Conservation (phyloP, 768 basidiomycete species). For the Leccinellum albellum region DNA sequence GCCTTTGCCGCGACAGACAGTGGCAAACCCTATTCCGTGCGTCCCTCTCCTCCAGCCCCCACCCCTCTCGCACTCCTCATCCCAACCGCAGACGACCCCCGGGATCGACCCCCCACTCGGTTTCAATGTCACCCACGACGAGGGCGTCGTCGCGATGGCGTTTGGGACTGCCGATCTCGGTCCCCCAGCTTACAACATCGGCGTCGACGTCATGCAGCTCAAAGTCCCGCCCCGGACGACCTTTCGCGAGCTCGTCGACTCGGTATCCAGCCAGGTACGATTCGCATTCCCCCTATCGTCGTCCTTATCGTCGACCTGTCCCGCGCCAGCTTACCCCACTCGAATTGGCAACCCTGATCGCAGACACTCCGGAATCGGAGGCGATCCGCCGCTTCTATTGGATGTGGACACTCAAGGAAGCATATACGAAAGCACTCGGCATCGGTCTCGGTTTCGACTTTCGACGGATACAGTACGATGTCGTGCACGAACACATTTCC, state of each 20-base stretch:
- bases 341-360: conserved; percentile 34
- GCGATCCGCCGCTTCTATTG: conserved; percentile 66
- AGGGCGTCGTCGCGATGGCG: conserved; percentile 66
- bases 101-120: conserved; percentile 53
- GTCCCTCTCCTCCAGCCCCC: conserved; percentile 24
- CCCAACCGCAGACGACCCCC: conserved; percentile 41
- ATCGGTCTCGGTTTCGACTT: conserved; percentile 82
- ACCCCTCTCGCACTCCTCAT: conserved; percentile 2
- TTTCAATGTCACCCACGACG: conserved; percentile 84
- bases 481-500: conserved; percentile 44
- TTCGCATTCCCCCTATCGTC: not conserved
- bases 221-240: conserved; percentile 56
- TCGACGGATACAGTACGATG: conserved; percentile 68
- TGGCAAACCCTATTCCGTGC: conserved; percentile 76
- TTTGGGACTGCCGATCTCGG: conserved; percentile 44
- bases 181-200: conserved; percentile 55
- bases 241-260: conserved; percentile 57
- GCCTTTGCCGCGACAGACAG: conserved; percentile 53
- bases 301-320: not conserved
- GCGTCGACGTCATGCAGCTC: conserved; percentile 81
- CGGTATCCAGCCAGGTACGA: conserved; percentile 61
- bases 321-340: conserved; percentile 37
- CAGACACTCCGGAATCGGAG: conserved; percentile 43
- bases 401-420: conserved; percentile 90
- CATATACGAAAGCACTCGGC: conserved; percentile 86